Evolutionary conservation across 1,284 basidiomycete genomes (phyloP), one percentile per base, ranked within the genome.

Genomic region (Leccinum subfulvum): DNA sequence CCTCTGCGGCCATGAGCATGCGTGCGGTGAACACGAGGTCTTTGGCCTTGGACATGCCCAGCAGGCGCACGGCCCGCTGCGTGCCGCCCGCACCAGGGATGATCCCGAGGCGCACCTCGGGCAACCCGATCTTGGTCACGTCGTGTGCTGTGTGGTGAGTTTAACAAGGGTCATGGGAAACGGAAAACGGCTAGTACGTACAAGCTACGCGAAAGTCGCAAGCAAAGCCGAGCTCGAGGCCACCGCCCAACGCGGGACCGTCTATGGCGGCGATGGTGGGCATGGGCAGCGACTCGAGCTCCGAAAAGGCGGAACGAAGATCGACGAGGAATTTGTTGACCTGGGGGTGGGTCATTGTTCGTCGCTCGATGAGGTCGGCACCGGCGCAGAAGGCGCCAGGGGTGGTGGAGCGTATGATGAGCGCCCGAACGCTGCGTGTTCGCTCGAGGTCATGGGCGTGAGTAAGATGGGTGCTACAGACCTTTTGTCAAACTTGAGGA

Each of bases 31-130:
- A 92, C 58, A 92, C 88, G 33, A 92, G 79, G 69, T 95, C 92
- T 76, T 97, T 98, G 6, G 95, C 90, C 73, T 87, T 90, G 49
- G 93, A 82, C 21, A 88, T 75, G 1, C 96, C 95, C 10, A 98
- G 77, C 21, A 97, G 77, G 52, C 93, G 86, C 2, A 93, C 88
- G 18, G 92, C 83, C 39, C 96, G 84, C 71, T 96, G 94, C 1
- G 95, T 98, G 1, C 95, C 95, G 3, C 95, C 94, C n/a, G 94
- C 95, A 56, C 95, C 95, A 13, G 95, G 95, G 62, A 98, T 97
- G 67, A 98, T 97, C 5, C 94, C 95, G 21, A 97, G 82, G 60
- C 88, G 82, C 2, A 85, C 85, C 75, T 92, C 90, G 1, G 91
- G 89, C n/a, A 92, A 75, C 1, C 90, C 88, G 33, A 92, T 84